Percentiles rank a stretch among this genome's conserved stretches.
phyloP scores from a whole-genome alignment of 371 early-diverging fungal genomes.

The Mucor racemosus region DNA sequence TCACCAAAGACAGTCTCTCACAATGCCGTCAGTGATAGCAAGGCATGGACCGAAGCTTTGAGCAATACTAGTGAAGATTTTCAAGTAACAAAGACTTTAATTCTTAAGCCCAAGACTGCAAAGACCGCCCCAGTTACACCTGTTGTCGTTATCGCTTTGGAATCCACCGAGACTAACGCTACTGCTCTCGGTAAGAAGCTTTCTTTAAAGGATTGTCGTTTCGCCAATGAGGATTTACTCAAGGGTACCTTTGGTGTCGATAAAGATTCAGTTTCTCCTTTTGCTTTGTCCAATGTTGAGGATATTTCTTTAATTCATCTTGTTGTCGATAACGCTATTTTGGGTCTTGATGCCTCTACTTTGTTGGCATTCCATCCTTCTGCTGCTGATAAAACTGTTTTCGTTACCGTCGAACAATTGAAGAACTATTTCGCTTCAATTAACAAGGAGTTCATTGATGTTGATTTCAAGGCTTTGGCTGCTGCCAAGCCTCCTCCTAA shows the following conservation, averaged over 20 bases:
- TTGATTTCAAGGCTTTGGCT: slow-evolving; percentile 55
- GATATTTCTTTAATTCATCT: slow-evolving; percentile 58
- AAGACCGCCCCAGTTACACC: slow-evolving; percentile 68
- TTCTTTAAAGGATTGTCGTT: slow-evolving; percentile 69
- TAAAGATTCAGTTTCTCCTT: slow-evolving; percentile 70
- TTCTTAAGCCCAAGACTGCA: slow-evolving; percentile 76
- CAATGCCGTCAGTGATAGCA: slow-evolving; percentile 56
- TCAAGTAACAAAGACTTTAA: slow-evolving; percentile 65
- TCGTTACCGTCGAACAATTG: slow-evolving; percentile 23
- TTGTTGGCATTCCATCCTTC: slow-evolving; percentile 67
- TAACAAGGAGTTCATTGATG: slow-evolving; percentile 40
- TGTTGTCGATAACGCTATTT: slow-evolving; percentile 61
- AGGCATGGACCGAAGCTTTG: slow-evolving; percentile 59
- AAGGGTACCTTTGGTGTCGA: slow-evolving; percentile 53
- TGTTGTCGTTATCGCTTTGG: slow-evolving; percentile 66
- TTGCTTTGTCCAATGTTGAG: slow-evolving; percentile 59
- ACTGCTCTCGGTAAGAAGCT: slow-evolving; percentile 64
- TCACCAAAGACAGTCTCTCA: slow-evolving; percentile 54
- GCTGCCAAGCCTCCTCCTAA: slow-evolving; percentile 43
- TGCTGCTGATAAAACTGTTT: slow-evolving; percentile 58
- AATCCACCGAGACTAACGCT: slow-evolving; percentile 56
- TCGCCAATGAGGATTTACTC: slow-evolving; percentile 69
- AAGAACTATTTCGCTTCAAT: slow-evolving; percentile 38
- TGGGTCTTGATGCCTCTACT: slow-evolving; percentile 36
- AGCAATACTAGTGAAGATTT: slow-evolving; percentile 23